Conservation (phyloP, 202 grass and related monocot genomes). For the Schoenoplectus triqueter region DNA sequence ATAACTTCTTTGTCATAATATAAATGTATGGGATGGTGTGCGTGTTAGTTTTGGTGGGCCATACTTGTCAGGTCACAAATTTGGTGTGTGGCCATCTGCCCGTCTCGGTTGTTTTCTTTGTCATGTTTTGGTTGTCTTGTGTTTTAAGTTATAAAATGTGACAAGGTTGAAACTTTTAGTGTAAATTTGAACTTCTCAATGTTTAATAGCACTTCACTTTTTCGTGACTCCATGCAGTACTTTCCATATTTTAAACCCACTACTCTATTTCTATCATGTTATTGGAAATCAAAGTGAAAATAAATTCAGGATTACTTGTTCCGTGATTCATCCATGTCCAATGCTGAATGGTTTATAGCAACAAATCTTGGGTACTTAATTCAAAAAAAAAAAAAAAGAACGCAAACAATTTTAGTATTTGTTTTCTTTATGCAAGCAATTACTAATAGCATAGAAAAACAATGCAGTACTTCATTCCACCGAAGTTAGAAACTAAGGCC, state of each 20-base stretch:
- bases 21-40: neutral
- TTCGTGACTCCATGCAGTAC: neutral
- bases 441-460: neutral
- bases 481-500: conserved; percentile 44
- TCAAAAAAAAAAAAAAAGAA: neutral
- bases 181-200: conserved; percentile 6
- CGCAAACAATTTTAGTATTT: neutral
- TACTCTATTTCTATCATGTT: neutral
- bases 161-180: neutral
- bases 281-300: neutral
- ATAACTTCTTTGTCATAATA: neutral
- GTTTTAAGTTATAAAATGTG: conserved; percentile 7
- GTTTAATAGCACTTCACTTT: neutral
- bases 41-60: neutral
- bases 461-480: conserved; percentile 47
- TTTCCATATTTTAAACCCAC: neutral
- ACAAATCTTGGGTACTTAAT: neutral
- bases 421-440: neutral
- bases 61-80: neutral
- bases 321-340: conserved; percentile 8
- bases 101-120: neutral
- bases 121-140: neutral
- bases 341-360: neutral
- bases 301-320: neutral
- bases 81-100: neutral